Percentiles rank a stretch among this genome's conserved stretches.
Conservation (phyloP, 306 rosid species). For the Psophocarpus tetragonolobus region DNA sequence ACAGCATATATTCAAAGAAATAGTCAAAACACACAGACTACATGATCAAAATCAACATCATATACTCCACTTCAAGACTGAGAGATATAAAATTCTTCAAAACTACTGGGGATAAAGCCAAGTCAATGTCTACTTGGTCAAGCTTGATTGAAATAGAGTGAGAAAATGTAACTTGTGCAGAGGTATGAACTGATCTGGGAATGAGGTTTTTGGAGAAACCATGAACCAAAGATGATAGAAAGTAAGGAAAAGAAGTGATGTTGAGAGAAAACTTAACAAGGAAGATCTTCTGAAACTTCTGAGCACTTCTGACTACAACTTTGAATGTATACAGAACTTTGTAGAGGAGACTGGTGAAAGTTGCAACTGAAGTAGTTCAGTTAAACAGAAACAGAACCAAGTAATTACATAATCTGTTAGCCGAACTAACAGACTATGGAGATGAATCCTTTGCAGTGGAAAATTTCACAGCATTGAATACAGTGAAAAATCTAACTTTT, state of each 20-base stretch:
- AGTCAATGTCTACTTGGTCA: background rate
- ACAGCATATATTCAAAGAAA: no score
- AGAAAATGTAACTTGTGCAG: background rate
- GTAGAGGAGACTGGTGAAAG: no score
- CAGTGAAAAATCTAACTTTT: no score
- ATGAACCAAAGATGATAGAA: background rate
- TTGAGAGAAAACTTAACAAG: background rate
- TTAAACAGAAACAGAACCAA: no score
- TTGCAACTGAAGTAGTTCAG: no score
- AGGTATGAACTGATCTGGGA: background rate
- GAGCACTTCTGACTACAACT: background rate
- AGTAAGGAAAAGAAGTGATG: background rate
- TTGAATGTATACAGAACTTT: background rate
- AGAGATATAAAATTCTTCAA: background rate
- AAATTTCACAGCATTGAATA: no score
- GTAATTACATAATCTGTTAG: no score
- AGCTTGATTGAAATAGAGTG: background rate
- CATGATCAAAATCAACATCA: background rate
- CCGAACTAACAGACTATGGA: no score
- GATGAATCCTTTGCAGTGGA: no score
- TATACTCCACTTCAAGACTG: background rate
- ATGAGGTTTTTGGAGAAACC: background rate
- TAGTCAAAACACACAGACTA: background rate
- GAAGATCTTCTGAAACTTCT: background rate
- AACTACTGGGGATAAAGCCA: background rate